Conservation (phyloP, 352 stramenopile genomes). For the Phytophthora hybrid region DNA sequence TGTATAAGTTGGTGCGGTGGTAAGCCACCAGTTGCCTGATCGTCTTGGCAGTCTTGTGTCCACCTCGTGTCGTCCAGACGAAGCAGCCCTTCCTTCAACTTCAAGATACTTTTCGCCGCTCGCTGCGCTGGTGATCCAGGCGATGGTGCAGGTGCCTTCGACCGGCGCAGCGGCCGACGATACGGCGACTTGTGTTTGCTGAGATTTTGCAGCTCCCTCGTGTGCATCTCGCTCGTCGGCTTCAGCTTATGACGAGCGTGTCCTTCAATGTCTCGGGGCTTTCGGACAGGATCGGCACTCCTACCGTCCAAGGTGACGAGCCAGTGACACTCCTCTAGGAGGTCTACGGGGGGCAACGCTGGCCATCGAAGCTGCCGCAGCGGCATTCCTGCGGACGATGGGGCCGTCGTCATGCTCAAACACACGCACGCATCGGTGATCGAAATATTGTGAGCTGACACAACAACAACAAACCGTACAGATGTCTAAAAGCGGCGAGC, state of each 20-base stretch:
- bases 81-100: conserved; percentile 56
- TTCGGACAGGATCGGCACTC: conserved; percentile 16
- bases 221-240: conserved; percentile 8
- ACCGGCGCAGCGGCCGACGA: conserved; percentile 32
- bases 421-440: conserved; percentile 22
- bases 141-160: conserved; percentile 21
- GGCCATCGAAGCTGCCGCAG: conserved; percentile 52
- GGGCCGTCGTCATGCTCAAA: conserved; percentile 26
- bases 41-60: conserved; percentile 14
- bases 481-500: conserved; percentile 30
- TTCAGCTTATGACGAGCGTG: conserved; percentile 11
- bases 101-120: conserved; percentile 62
- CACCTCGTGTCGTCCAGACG: conserved; percentile 25
- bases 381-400: conserved; percentile 18
- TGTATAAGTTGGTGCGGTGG: conserved; percentile 6
- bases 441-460: background rate
- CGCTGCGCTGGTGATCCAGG: conserved; percentile 54
- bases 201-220: conserved; percentile 15
- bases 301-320: conserved; percentile 37
- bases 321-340: conserved; percentile 56
- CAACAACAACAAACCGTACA: conserved; percentile 20
- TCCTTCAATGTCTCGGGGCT: conserved; percentile 14
- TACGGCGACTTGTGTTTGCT: conserved; percentile 53
- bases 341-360: conserved; percentile 42
- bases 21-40: conserved; percentile 4